A percentile compares a stretch with the other conserved stretches of the same genome.
phyloP scores from a whole-genome alignment of 2,329 filamentous ascomycete species.

The Pseudovirgaria hyperparasitica region DNA sequence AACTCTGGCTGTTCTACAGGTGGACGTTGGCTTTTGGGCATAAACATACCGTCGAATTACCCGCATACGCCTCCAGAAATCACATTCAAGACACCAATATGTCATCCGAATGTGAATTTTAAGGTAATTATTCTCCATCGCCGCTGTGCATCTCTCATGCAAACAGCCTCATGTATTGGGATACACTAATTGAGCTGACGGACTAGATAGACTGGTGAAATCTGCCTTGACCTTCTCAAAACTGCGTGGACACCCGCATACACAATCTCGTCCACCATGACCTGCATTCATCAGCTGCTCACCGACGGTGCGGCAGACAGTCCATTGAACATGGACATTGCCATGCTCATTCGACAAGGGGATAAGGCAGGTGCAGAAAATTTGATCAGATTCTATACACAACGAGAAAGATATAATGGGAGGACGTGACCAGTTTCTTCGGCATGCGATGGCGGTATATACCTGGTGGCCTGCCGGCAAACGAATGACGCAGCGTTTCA shows the following conservation, averaged over 20 bases:
- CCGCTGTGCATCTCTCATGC: background rate
- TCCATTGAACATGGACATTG: slow-evolving; percentile 69
- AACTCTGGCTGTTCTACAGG: slow-evolving; percentile 22
- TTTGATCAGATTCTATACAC: slow-evolving; percentile 60
- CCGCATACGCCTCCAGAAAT: slow-evolving; percentile 67
- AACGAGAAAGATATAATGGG: slow-evolving; percentile 33
- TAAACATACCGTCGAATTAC: slow-evolving; percentile 65
- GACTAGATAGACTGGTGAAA: slow-evolving; percentile 58
- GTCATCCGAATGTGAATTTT: slow-evolving; percentile 69
- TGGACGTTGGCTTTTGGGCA: slow-evolving; percentile 73
- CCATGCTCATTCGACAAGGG: slow-evolving; percentile 54
- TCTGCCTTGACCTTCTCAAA: slow-evolving; percentile 80
- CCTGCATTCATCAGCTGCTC: slow-evolving; percentile 59
- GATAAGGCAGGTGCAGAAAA: slow-evolving; percentile 55
- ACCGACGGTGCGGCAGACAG: slow-evolving; percentile 57
- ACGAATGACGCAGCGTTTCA: too few relatives aligned
- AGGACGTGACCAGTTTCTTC: slow-evolving; percentile 3
- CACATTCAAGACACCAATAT: slow-evolving; percentile 68
- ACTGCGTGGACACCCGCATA: slow-evolving; percentile 74
- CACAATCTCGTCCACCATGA: slow-evolving; percentile 62
- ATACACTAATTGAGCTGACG: slow-evolving; percentile 20
- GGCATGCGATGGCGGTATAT: too few relatives aligned
- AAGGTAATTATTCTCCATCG: slow-evolving; percentile 16
- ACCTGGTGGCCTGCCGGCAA: too few relatives aligned
- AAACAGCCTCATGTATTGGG: too few relatives aligned